phyloP scores from a whole-genome alignment of 108 stramenopile species.

The Pelagomonas calceolata region DNA sequence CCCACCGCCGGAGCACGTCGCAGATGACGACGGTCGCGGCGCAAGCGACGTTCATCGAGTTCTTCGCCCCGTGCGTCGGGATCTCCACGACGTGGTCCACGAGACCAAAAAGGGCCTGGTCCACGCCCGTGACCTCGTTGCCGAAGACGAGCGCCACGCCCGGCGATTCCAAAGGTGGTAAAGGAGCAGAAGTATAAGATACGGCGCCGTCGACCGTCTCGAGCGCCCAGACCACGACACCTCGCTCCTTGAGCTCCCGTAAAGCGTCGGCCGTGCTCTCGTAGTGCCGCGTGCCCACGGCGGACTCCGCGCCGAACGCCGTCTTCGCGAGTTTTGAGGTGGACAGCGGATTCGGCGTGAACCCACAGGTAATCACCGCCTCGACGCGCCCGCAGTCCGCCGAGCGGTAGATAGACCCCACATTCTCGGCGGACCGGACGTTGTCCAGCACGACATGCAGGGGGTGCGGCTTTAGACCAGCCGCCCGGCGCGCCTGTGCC shows the following conservation, averaged over 20 bases:
- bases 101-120: constrained; percentile 41
- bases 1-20: constrained; percentile 9
- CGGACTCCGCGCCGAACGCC: constrained; percentile 56
- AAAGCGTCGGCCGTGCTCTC: constrained; percentile 50
- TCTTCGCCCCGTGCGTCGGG: constrained; percentile 70
- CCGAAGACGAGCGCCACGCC: constrained; percentile 61
- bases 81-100: constrained; percentile 64
- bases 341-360: constrained; percentile 67
- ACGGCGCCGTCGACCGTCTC: constrained; percentile 1
- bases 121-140: constrained; percentile 71
- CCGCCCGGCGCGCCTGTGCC: not conserved
- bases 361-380: constrained; percentile 53
- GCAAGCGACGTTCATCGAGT: constrained; percentile 71
- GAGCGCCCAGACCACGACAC: constrained; percentile 27
- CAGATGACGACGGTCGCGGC: constrained; percentile 66
- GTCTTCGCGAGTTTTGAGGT: constrained; percentile 65
- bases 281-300: constrained; percentile 57
- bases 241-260: constrained; percentile 17
- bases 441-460: constrained; percentile 57
- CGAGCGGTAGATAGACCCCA: constrained; percentile 69
- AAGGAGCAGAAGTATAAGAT: not conserved
- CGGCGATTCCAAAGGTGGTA: not conserved
- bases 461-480: not conserved
- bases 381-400: constrained; percentile 52
- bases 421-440: constrained; percentile 68